Evolutionary conservation across 306 rosid genomes (phyloP).

Genomic region (Vigna angularis): DNA sequence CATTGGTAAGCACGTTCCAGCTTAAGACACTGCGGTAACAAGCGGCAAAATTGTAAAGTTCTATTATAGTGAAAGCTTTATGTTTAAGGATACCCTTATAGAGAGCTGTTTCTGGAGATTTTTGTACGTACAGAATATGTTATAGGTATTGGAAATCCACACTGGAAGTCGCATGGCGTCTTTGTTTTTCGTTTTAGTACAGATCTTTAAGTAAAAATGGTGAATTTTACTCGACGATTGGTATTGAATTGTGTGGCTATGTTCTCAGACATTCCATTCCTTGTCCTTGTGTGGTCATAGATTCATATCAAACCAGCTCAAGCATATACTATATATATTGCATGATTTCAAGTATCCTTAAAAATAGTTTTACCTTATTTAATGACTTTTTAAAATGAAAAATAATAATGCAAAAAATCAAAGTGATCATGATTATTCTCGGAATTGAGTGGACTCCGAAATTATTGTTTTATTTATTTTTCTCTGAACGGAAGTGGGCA

Average conservation of each 20-base stretch:
- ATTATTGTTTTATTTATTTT: too few species aligned
- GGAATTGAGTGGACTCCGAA: background rate
- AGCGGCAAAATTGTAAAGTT: slow-evolving; percentile 33
- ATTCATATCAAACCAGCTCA: slow-evolving; percentile 19
- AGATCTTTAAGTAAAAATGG: slow-evolving; percentile 31
- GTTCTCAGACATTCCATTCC: background rate
- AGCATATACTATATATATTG: background rate
- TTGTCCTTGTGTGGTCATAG: background rate
- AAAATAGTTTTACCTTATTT: background rate
- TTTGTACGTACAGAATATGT: slow-evolving; percentile 16
- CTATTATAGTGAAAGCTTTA: slow-evolving; percentile 30
- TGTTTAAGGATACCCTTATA: slow-evolving; percentile 9
- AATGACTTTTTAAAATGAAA: background rate
- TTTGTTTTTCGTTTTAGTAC: background rate
- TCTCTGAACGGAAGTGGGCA: background rate
- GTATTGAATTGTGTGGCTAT: slow-evolving; percentile 12
- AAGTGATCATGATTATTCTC: background rate
- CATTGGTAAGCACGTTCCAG: slow-evolving; percentile 49
- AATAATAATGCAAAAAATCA: background rate
- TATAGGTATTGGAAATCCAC: slow-evolving; percentile 31
- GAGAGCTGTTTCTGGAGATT: slow-evolving; percentile 26
- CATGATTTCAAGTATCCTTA: background rate
- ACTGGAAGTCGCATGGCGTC: slow-evolving; percentile 6
- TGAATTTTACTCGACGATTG: slow-evolving; percentile 14
- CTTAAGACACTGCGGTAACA: slow-evolving; percentile 46